These are phyloP conservation scores for Podosphaera leucotricha DNA, from an alignment of 2,329 filamentous ascomycete species.

Conservation along the genomic window DNA sequence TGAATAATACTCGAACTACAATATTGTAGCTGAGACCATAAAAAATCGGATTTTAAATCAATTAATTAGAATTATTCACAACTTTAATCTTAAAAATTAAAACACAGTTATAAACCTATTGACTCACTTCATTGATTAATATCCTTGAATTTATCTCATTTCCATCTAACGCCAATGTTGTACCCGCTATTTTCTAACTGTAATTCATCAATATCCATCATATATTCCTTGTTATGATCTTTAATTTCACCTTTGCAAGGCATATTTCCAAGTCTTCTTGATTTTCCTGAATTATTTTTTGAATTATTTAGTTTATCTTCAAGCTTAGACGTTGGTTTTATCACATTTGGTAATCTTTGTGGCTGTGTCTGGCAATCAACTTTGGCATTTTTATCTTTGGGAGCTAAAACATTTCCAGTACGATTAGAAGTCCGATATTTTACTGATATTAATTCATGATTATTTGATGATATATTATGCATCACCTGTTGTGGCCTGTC, in stretches of 20 bases:
- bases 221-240: slow-evolving; percentile 1
- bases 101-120: too few relatives aligned
- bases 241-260: too few relatives aligned
- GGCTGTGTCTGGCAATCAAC: not conserved
- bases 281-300: too few relatives aligned
- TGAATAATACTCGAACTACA: too few relatives aligned
- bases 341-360: slow-evolving; percentile 1
- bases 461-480: not conserved
- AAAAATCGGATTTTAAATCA: too few relatives aligned
- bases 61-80: too few relatives aligned
- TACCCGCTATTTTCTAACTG: slow-evolving; percentile 9
- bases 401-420: slow-evolving; percentile 1
- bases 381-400: slow-evolving; percentile 4
- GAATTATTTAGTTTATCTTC: not conserved
- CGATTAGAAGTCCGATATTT: not conserved
- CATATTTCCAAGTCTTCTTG: not conserved
- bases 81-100: too few relatives aligned
- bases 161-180: slow-evolving; percentile 5
- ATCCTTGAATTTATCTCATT: not conserved
- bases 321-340: slow-evolving; percentile 2
- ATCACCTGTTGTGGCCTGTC: slow-evolving; percentile 6
- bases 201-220: slow-evolving; percentile 12
- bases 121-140: not conserved
- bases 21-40: too few relatives aligned
- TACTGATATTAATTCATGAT: not conserved